A percentile compares a stretch with the other conserved stretches of the same genome.
These are phyloP conservation scores for Podosphaera xanthii DNA, from an alignment of 2,329 filamentous ascomycete genomes.

Conservation along the genomic window DNA sequence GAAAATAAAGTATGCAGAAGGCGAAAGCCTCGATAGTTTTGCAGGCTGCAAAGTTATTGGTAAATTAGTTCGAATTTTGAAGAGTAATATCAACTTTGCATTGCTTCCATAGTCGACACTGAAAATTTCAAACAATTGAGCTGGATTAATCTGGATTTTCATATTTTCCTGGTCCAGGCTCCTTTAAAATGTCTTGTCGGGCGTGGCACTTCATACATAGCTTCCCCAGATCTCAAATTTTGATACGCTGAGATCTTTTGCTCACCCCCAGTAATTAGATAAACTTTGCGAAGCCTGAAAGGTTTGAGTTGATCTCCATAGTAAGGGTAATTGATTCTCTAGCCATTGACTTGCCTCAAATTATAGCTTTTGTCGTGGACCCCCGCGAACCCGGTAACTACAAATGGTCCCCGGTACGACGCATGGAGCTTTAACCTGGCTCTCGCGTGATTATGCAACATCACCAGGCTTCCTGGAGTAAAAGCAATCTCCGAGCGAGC, in stretches of 20 bases:
- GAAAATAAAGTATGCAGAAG: not conserved
- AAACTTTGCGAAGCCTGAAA: too few relatives aligned
- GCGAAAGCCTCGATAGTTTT: not conserved
- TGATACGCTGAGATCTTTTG: not conserved
- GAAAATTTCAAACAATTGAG: not conserved
- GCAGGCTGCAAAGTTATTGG: not conserved
- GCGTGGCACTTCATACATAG: not conserved
- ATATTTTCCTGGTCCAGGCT: not conserved
- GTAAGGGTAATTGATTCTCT: not conserved
- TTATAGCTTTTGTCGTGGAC: not conserved
- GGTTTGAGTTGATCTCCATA: not conserved
- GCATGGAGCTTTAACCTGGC: not conserved
- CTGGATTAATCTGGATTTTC: not conserved
- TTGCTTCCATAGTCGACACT: not conserved
- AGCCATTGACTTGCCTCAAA: not conserved
- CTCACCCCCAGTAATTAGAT: too few relatives aligned
- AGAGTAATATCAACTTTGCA: not conserved
- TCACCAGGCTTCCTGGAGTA: not conserved
- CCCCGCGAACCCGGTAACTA: not conserved
- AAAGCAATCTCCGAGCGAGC: not conserved
- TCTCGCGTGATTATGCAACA: not conserved
- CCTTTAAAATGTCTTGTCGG: not conserved
- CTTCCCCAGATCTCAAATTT: not conserved
- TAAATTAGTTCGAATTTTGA: not conserved
- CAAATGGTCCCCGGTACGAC: not conserved